Evolutionary conservation across 805 yeast genomes (phyloP).

Genomic region (Saitoella complicata): DNA sequence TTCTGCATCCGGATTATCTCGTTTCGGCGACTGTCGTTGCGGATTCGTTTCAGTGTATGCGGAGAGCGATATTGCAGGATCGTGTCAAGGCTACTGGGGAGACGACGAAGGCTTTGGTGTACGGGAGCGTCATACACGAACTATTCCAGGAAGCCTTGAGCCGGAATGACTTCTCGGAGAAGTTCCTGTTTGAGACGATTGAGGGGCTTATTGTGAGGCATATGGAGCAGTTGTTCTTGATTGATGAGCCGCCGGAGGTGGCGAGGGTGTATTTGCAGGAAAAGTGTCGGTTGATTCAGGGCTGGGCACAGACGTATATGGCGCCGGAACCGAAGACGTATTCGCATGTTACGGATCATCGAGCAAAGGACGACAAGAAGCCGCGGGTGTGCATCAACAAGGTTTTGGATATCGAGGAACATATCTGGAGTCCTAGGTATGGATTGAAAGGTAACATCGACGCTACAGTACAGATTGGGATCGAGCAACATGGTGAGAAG

Average conservation of each 20-base stretch:
- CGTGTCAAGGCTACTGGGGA: slow-evolving; percentile 48
- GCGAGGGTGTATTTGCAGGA: slow-evolving; percentile 14
- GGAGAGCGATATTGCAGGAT: slow-evolving; percentile 49
- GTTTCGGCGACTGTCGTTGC: slow-evolving; percentile 72
- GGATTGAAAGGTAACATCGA: slow-evolving; percentile 86
- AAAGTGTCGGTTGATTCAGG: slow-evolving; percentile 10
- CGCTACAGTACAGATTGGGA: slow-evolving; percentile 43
- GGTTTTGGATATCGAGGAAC: slow-evolving; percentile 74
- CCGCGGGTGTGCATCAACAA: slow-evolving; percentile 35
- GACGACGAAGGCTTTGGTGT: slow-evolving; percentile 44
- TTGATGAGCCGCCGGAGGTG: slow-evolving; percentile 12
- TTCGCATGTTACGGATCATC: no score
- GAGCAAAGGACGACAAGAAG: no score
- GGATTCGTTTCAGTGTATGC: slow-evolving; percentile 53
- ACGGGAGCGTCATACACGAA: slow-evolving; percentile 74
- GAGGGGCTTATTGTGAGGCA: slow-evolving; percentile 15
- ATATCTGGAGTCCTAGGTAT: slow-evolving; percentile 76
- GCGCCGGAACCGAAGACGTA: neutral
- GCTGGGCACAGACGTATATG: slow-evolving; percentile 17
- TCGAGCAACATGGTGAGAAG: slow-evolving; percentile 19
- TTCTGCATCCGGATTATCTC: slow-evolving; percentile 71
- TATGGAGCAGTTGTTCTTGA: slow-evolving; percentile 16
- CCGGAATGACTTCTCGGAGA: slow-evolving; percentile 22
- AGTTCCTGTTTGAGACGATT: slow-evolving; percentile 22
- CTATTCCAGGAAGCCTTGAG: slow-evolving; percentile 46